Percentiles rank a stretch among this genome's conserved stretches.
phyloP scores from a whole-genome alignment of 495 filamentous ascomycete species.

The Talaromyces borbonicus region DNA sequence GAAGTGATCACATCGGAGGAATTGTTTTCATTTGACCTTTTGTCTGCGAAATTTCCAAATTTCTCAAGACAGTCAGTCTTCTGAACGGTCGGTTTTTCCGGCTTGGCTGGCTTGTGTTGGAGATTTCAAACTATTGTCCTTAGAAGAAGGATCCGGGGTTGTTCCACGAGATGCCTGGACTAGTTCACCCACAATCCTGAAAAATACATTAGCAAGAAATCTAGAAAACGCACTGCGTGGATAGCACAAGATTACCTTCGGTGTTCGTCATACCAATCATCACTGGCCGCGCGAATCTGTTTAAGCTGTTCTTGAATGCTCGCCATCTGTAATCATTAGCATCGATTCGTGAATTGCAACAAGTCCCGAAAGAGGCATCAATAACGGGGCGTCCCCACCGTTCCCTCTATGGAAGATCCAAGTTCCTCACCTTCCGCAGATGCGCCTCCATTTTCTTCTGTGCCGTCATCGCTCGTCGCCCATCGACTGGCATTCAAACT shows the following conservation, averaged over 20 bases:
- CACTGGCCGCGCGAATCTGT: conserved; percentile 34
- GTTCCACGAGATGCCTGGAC: conserved; percentile 27
- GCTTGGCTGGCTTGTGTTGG: background rate
- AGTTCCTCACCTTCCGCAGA: conserved; percentile 44
- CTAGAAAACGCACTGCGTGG: background rate
- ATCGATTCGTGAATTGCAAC: conserved; percentile 6
- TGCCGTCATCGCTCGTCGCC: conserved; percentile 27
- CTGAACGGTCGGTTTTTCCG: background rate
- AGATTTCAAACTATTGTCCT: background rate
- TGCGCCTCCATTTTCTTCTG: conserved; percentile 26
- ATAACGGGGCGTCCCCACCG: conserved; percentile 40
- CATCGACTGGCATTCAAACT: conserved; percentile 33
- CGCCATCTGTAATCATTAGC: conserved; percentile 28
- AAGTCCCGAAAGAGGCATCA: conserved; percentile 16
- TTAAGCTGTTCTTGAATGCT: conserved; percentile 45
- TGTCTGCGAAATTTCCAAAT: background rate
- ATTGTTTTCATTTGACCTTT: background rate
- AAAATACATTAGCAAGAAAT: background rate
- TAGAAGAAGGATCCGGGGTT: conserved; percentile 18
- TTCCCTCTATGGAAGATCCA: conserved; percentile 45
- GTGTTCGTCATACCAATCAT: conserved; percentile 39
- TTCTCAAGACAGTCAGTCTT: background rate
- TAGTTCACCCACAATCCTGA: conserved; percentile 35
- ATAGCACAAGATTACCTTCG: conserved; percentile 22
- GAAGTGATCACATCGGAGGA: too few species aligned